Percentiles rank a stretch among this genome's conserved stretches.
These are phyloP conservation scores for Penicillium roqueforti DNA, from an alignment of 495 filamentous ascomycete genomes.

Conservation along the genomic window DNA sequence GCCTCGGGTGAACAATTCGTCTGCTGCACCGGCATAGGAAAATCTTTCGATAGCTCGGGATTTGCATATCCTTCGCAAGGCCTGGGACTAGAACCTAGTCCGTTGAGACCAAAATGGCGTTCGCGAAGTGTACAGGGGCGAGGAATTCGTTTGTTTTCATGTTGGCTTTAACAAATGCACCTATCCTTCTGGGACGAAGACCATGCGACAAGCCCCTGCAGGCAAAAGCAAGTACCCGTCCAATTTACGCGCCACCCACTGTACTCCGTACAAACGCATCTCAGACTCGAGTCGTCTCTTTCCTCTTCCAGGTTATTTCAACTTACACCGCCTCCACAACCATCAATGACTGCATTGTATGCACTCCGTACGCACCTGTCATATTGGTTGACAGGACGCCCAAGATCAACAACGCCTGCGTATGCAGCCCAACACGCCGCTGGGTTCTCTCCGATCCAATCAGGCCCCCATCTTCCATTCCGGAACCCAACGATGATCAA, in stretches of 20 bases:
- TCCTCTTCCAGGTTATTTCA: neutral
- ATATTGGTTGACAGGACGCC: conserved; percentile 1
- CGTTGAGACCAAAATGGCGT: neutral
- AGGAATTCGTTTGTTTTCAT: neutral
- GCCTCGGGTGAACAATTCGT: conserved; percentile 5
- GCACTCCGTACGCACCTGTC: neutral
- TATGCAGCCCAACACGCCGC: neutral
- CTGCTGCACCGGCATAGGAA: conserved; percentile 14
- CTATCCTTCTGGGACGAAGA: neutral
- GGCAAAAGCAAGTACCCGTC: neutral
- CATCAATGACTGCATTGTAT: neutral
- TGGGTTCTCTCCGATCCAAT: neutral
- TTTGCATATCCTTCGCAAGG: neutral
- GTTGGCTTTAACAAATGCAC: neutral
- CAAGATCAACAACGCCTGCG: conserved; percentile 2
- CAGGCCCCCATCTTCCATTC: neutral
- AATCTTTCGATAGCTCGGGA: neutral
- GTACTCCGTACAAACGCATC: neutral
- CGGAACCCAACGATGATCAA: neutral
- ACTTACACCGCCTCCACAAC: neutral
- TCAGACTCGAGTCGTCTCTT: neutral
- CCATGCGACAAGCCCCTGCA: conserved; percentile 4
- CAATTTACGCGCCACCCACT: neutral
- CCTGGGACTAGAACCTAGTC: neutral
- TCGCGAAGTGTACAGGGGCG: neutral